Conservation (phyloP, 225 moss, liverwort and hornwort genomes). For the Anthoceros angustus region DNA sequence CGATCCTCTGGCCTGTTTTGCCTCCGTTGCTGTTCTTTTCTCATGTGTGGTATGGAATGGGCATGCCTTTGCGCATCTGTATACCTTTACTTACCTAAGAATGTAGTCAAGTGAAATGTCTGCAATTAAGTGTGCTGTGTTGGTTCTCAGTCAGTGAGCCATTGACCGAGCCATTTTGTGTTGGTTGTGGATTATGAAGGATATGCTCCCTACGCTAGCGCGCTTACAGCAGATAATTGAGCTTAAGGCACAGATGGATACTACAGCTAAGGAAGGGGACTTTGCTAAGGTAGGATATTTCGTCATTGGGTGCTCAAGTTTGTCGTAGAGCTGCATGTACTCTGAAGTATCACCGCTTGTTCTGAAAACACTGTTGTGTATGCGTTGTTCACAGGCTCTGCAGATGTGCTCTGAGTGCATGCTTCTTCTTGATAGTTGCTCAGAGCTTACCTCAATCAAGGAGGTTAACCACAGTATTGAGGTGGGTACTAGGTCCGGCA, state of each 20-base stretch:
- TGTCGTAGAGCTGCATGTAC: background rate
- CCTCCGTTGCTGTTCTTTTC: no score
- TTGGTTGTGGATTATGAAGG: conserved; percentile 16
- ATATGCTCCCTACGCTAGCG: conserved; percentile 77
- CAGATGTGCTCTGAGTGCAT: conserved; percentile 65
- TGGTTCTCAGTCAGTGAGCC: no score
- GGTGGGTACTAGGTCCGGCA: conserved; percentile 19
- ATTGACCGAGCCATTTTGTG: background rate
- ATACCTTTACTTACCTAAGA: no score
- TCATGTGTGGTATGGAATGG: no score
- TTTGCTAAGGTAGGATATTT: conserved; percentile 48
- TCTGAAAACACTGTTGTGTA: background rate
- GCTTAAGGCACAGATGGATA: conserved; percentile 60
- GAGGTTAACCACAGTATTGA: conserved; percentile 77
- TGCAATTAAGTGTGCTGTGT: no score
- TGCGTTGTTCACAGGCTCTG: conserved; percentile 39
- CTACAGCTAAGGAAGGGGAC: conserved; percentile 46
- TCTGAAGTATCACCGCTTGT: background rate
- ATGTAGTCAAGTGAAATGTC: no score
- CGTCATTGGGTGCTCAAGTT: background rate
- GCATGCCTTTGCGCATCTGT: no score
- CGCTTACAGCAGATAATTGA: conserved; percentile 70
- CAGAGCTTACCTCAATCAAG: conserved; percentile 44
- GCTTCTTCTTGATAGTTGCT: conserved; percentile 55
- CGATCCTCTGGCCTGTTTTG: no score